Evolutionary conservation across 2,329 filamentous ascomycete genomes (phyloP), one percentile per base, ranked within the genome.

Genomic region (Fusarium paranaense): DNA sequence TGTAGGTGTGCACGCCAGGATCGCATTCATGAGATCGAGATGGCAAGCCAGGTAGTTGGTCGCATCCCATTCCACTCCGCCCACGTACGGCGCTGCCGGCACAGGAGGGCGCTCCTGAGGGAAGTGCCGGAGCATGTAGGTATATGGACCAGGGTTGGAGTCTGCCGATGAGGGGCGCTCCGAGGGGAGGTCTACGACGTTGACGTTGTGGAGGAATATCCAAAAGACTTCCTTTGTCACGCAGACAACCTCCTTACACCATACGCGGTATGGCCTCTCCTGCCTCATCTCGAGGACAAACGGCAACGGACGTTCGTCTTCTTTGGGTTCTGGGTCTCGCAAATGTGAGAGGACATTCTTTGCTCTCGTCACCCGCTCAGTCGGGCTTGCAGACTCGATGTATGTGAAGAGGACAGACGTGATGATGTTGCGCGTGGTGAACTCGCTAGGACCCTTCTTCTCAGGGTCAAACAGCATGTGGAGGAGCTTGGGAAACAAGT

Each of bases 181-280:
- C 37, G 84, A 79, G 2, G 92, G 90, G 37, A 94, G 83, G 25
- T 94, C 89, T 40, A 98, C 89, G 54, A 98, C 92, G 78, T 98
- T 98, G 67, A 97, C 87, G 76, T 97, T 94, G 83, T 98, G 96
- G 63, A 98, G 88, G 85, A 98, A 99, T 81, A 98, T 98, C 96
- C 96, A 99, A 81, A 99, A 99, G 32, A 98, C 96, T 82, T 99
- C 96, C 82, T 98, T 98, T 47, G 95, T 98, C 57, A 98, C 96
- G 78, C 94, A 95, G 69, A 92, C 92, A 20, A 96, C 91, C 83
- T 99, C 97, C 82, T 95, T 97, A 84, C 93, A 95, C 96, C 96
- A 99, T 4, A 97, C 90, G 37, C 95, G 93, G 82, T 98, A 99
- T 1, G 96, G 96, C 0, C 96, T 90, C 59, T 95, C 90, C 38